Evolutionary conservation across 2,329 filamentous ascomycete genomes (phyloP), one percentile per base, ranked within the genome.

Genomic region (Chaetomiaceae sp.): DNA sequence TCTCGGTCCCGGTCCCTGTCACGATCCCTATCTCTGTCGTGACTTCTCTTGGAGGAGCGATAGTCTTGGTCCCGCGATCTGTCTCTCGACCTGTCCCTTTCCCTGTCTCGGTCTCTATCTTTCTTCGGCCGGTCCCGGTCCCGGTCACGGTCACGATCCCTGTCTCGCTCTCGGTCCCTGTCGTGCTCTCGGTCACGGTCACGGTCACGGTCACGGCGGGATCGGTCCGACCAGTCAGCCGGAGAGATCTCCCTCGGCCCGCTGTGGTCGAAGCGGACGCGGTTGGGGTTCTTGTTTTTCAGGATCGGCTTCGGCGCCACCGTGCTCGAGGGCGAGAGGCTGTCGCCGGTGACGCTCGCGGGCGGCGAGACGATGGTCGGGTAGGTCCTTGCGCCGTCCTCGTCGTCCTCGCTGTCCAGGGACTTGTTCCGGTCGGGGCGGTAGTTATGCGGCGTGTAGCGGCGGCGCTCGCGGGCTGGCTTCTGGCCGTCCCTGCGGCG

Each of bases 251-350:
- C 67, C 45, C 69, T 60, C 14, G 70, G 69, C 9, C 60, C 56
- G 55, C 74, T 68, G 1, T 70, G 68, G 30, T 74, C 70, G 48
- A 78, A 78, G 4, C 71, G 70, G 5, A 81, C 75, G 37, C 74
- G 74, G 49, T 80, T 74, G 38, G 73, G 72, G 49, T 78, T 77
- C 55, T 70, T 73, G 58, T 81, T 81, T 65, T 81, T 81, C 15
- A 81, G 65, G n/a, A 81, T 81, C 5, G 76, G 72, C 55, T 79
- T 80, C 2, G 77, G 78, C 47, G 57, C 61, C 0, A 67, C 63
- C 2, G 63, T 68, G 22, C 53, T 54, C 3, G 65, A 57, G 0
- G 67, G 61, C 1, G 66, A 64, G 2, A 60, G 61, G 6, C 59
- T 45, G n/a, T 60, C 57, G 20, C 53, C 48, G 47, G 59, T 62